These are phyloP conservation scores for Friedmanniomyces endolithicus DNA, from an alignment of 495 filamentous ascomycete species.

Conservation along the genomic window DNA sequence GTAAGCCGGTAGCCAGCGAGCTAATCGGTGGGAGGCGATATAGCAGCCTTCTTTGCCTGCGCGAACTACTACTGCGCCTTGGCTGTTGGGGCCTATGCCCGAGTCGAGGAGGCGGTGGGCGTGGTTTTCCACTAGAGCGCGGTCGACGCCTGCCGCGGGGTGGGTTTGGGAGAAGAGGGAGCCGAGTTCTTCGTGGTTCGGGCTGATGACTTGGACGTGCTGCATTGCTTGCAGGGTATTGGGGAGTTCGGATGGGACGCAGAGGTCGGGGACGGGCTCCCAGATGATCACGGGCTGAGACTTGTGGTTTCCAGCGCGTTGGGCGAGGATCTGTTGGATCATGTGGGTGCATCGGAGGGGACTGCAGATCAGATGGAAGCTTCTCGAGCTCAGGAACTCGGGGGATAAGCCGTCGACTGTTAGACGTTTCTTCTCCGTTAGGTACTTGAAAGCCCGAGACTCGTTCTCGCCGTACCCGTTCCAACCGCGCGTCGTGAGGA, in stretches of 20 bases:
- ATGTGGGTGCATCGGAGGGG: slow-evolving; percentile 64
- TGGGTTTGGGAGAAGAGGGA: slow-evolving; percentile 50
- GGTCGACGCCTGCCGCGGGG: slow-evolving; percentile 24
- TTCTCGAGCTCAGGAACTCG: slow-evolving; percentile 51
- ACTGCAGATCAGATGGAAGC: slow-evolving; percentile 81
- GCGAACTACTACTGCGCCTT: slow-evolving; percentile 41
- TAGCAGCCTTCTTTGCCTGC: slow-evolving; percentile 50
- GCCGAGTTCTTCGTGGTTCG: slow-evolving; percentile 76
- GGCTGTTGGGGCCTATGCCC: slow-evolving; percentile 36
- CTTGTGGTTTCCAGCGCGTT: slow-evolving; percentile 18
- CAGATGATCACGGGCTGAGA: slow-evolving; percentile 66
- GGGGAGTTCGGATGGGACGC: slow-evolving; percentile 59
- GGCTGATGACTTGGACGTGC: slow-evolving; percentile 74
- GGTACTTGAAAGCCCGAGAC: slow-evolving; percentile 66
- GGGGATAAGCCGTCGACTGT: slow-evolving; percentile 46
- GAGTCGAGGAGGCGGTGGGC: slow-evolving; percentile 46
- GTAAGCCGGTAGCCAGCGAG: slow-evolving; percentile 44
- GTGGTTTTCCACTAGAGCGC: slow-evolving; percentile 37
- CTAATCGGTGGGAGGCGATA: slow-evolving; percentile 30
- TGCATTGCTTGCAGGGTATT: slow-evolving; percentile 57
- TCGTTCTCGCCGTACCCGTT: slow-evolving; percentile 60
- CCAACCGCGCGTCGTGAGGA: slow-evolving; percentile 80
- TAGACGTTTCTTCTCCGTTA: slow-evolving; percentile 73
- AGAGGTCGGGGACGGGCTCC: slow-evolving; percentile 89
- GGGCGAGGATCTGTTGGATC: slow-evolving; percentile 46